Percentiles rank a stretch among this genome's conserved stretches.
Evolutionary conservation across 169 alveolate species (phyloP).

Genomic region (Toxoplasma gondii): DNA sequence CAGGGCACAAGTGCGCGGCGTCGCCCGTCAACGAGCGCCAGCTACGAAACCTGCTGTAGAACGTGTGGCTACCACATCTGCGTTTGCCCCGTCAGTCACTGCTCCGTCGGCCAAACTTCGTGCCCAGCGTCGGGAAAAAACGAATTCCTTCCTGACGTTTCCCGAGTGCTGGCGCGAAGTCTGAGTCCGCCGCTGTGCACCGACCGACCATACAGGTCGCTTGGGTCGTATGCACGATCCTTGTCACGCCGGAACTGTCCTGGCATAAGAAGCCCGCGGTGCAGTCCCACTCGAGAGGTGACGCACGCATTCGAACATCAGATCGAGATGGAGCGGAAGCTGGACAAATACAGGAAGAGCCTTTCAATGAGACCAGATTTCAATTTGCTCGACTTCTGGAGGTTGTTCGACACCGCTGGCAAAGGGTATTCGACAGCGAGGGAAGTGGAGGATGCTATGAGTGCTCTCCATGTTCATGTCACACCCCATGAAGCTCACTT

Average conservation of each 20-base stretch:
- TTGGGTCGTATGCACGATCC: not conserved
- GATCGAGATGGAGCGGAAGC: constrained; percentile 60
- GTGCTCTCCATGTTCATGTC: constrained; percentile 47
- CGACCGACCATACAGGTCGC: not conserved
- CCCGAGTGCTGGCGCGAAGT: constrained; percentile 37
- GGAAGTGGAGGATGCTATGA: constrained; percentile 61
- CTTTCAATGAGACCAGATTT: constrained; percentile 66
- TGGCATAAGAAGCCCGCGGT: not conserved
- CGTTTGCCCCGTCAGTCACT: constrained; percentile 6
- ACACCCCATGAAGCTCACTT: constrained; percentile 62
- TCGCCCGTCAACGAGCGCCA: not conserved
- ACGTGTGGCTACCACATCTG: constrained; percentile 24
- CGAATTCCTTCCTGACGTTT: constrained; percentile 9
- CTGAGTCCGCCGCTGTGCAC: constrained; percentile 23
- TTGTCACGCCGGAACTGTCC: constrained; percentile 16
- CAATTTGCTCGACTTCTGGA: constrained; percentile 66
- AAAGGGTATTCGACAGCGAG: constrained; percentile 66
- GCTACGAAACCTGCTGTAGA: constrained; percentile 15
- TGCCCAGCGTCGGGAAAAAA: not conserved
- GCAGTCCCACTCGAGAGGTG: constrained; percentile 33
- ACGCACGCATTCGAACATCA: constrained; percentile 49
- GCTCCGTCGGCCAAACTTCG: not conserved
- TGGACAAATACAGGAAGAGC: constrained; percentile 57
- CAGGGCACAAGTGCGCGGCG: constrained; percentile 11
- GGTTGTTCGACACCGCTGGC: constrained; percentile 65